Conservation (phyloP, 306 rosid genomes). For the Parietaria judaica region DNA sequence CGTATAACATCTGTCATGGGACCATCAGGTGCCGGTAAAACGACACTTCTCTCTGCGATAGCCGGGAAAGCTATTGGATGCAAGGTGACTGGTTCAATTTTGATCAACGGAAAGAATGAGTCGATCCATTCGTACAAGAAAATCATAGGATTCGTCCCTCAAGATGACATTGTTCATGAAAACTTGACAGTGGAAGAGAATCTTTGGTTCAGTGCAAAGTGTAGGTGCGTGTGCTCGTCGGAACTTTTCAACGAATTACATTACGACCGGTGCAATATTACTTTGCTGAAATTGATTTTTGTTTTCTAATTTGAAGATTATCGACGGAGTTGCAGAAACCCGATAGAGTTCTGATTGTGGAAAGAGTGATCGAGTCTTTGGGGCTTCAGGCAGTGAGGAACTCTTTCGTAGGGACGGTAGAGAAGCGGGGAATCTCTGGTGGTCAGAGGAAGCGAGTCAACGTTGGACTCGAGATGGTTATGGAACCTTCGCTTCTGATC, state of each 20-base stretch:
- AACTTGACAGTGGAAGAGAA: conserved; percentile 96
- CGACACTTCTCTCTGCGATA: conserved; percentile 82
- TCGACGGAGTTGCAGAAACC: conserved; percentile 59
- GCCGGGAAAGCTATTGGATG: conserved; percentile 91
- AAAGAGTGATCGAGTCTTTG: conserved; percentile 79
- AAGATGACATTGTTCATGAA: conserved; percentile 96
- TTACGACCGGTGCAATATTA: conserved; percentile 3
- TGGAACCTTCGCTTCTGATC: conserved; percentile 95
- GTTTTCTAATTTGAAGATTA: conserved; percentile 34
- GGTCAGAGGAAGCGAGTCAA: conserved; percentile 97
- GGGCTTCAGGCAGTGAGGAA: conserved; percentile 87
- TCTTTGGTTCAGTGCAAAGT: conserved; percentile 95
- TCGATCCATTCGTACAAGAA: conserved; percentile 78
- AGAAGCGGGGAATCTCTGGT: conserved; percentile 93
- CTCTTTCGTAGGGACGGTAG: conserved; percentile 88
- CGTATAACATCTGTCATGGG: conserved; percentile 96
- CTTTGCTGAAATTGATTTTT: conserved; percentile 9
- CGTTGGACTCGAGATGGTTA: conserved; percentile 97
- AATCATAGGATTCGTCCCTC: conserved; percentile 96
- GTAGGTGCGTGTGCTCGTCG: conserved; percentile 54
- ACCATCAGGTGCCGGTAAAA: conserved; percentile 99
- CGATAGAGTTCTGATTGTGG: conserved; percentile 79
- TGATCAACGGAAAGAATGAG: conserved; percentile 68
- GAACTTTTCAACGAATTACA: conserved; percentile 11
- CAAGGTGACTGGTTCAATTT: conserved; percentile 59